Percentiles rank a stretch among this genome's conserved stretches.
Conservation (phyloP, 371 early-diverging fungal species). For the Mortierella sp. region DNA sequence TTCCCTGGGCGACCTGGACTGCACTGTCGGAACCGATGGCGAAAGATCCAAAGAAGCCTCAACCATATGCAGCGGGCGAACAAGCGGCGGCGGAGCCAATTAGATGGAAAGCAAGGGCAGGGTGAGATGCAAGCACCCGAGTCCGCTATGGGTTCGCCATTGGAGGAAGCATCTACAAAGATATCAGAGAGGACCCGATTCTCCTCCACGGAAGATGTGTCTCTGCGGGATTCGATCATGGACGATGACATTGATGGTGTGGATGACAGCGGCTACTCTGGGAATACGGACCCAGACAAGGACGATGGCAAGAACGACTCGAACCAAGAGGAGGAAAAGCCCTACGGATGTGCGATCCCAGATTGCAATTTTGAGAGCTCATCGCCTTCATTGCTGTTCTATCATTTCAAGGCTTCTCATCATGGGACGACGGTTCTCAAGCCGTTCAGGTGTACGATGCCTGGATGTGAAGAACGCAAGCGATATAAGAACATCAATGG, state of each 20-base stretch:
- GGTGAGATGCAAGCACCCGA: conserved; percentile 7
- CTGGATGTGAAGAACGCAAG: conserved; percentile 77
- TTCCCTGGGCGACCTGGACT: conserved; percentile 84
- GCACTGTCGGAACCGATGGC: conserved; percentile 87
- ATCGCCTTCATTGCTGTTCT: conserved; percentile 68
- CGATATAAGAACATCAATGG: conserved; percentile 98
- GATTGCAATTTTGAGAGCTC: conserved; percentile 71
- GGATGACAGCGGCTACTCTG: conserved; percentile 19
- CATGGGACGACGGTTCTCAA: conserved; percentile 58
- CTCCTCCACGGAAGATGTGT: conserved; percentile 15
- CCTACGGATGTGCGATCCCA: conserved; percentile 80
- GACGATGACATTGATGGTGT: conserved; percentile 18
- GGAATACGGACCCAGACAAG: conserved; percentile 7
- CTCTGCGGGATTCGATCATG: conserved; percentile 9
- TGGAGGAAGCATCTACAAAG: conserved; percentile 19
- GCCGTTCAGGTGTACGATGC: conserved; percentile 86
- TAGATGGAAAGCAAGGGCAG: conserved; percentile 29
- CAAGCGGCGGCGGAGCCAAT: conserved; percentile 53
- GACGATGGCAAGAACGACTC: conserved; percentile 34
- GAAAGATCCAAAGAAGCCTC: conserved; percentile 75
- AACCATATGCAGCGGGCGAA: conserved; percentile 64
- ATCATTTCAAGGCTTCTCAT: conserved; percentile 76
- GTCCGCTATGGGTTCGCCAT: conserved; percentile 10
- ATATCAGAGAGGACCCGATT: background rate
- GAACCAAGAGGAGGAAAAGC: conserved; percentile 58